Evolutionary conservation across 2,329 filamentous ascomycete species (phyloP).

Genomic region (Pyricularia grisea): DNA sequence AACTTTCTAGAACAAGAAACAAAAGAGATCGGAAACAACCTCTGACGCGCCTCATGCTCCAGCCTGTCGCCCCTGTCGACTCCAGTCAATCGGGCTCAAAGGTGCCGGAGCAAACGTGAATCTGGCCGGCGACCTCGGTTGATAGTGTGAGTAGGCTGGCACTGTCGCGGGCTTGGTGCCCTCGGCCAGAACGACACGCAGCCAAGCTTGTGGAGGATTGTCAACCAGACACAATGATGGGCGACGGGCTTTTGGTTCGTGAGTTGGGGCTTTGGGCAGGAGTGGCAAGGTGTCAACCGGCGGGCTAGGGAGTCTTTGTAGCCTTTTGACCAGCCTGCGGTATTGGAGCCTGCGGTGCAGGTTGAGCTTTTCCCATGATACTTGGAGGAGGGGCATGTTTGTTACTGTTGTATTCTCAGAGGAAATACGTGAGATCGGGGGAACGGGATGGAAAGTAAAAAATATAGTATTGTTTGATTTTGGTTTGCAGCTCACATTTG

Average conservation of each 20-base stretch:
- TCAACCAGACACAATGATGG: background rate
- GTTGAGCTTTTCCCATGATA: background rate
- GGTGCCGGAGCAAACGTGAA: background rate
- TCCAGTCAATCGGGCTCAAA: background rate
- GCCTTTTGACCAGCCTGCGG: background rate
- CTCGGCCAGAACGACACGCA: background rate
- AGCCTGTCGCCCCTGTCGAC: background rate
- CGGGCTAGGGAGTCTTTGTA: background rate
- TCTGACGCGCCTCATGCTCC: background rate
- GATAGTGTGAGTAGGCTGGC: background rate
- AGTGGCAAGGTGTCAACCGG: background rate
- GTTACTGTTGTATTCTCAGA: too few species aligned
- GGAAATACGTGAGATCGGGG: too few species aligned
- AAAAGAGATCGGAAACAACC: too few species aligned
- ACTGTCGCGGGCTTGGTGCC: background rate
- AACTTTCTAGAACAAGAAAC: too few species aligned
- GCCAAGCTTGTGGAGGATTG: background rate
- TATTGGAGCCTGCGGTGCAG: background rate
- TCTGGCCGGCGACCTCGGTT: background rate
- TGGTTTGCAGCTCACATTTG: too few species aligned
- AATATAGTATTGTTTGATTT: too few species aligned
- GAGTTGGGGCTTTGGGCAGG: background rate
- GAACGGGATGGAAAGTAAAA: too few species aligned
- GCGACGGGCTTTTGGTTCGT: background rate
- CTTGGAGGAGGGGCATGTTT: too few species aligned